Evolutionary conservation across 345 rosid genomes (phyloP).

Genomic region (Rhodamnia rubescens): DNA sequence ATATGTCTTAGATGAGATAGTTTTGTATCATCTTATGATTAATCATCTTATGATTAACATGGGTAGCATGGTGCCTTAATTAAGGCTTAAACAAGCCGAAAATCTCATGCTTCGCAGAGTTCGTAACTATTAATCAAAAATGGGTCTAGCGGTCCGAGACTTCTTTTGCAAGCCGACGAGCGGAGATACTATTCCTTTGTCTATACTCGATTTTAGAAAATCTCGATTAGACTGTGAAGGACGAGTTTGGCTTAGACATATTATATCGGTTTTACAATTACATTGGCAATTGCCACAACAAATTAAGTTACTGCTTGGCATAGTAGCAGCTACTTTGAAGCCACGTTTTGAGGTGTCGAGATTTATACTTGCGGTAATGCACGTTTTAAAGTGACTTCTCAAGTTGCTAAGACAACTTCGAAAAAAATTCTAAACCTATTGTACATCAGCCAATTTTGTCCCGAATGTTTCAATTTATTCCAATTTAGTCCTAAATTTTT

Average conservation of each 20-base stretch:
- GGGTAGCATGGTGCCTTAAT: not conserved
- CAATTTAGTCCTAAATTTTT: too few relatives aligned
- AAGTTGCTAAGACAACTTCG: not conserved
- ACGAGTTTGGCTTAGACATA: not conserved
- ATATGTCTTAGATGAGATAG: not conserved
- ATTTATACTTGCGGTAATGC: fast-evolving
- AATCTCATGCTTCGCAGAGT: not conserved
- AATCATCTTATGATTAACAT: not conserved
- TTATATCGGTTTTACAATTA: not conserved
- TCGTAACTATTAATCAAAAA: not conserved
- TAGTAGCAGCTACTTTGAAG: not conserved
- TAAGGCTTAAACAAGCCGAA: not conserved
- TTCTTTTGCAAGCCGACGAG: not conserved
- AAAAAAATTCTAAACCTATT: too few relatives aligned
- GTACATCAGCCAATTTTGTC: too few relatives aligned
- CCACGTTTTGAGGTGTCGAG: not conserved
- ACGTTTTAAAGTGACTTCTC: not conserved
- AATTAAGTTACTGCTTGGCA: not conserved
- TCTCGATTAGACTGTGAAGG: not conserved
- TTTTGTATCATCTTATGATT: not conserved
- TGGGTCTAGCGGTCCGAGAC: not conserved
- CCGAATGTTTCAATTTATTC: too few relatives aligned
- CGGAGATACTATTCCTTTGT: fast-evolving
- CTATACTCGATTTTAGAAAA: not conserved
- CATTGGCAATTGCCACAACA: not conserved